Evolutionary conservation across 2,329 filamentous ascomycete genomes (phyloP), one percentile per base, ranked within the genome.

Genomic region (Nemania sp.): DNA sequence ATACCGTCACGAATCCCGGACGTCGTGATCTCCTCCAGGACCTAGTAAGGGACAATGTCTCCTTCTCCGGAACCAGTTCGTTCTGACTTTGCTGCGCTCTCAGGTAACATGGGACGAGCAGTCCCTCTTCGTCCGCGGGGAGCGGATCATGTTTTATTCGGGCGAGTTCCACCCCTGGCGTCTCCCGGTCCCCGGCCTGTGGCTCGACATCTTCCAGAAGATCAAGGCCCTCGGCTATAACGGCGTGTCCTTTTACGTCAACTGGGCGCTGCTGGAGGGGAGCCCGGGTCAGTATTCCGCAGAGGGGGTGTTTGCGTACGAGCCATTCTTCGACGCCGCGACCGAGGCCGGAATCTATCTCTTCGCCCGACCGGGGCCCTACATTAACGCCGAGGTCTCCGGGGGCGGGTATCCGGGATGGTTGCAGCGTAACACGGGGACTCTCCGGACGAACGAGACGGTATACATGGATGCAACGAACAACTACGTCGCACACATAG

Each of bases 381-480:
- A 92, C 52, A 91, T 93, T 77, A 92, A 94, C 69, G 90, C 90
- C 0, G 90, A 95, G 72, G 67, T 66, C 5, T 68, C 84, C 5
- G 91, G 90, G 0, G 91, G 91, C 55, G 91, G 91, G 0, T 93
- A 90, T 62, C 91, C 91, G 0, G 91, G 90, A 1, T 95, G 91
- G 91, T 72, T 93, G 13, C 87, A 90, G 71, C 81, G 89, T 12
- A 77, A 88, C n/a, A 82, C 84, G 50, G 90, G 83, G 0, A 81
- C 79, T 0, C 74, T 92, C 54, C 81, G 91, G 60, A 90, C 89
- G 0, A 78, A 79, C 49, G 84, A 85, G 21, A 75, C 81, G 0
- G 84, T 81, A 3, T 94, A 84, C 65, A 75, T 92, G 5, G 77
- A 83, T 21, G 83, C 90, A 0, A 92, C 89, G 0, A 47, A 61